Evolutionary conservation across 306 rosid genomes (phyloP), one percentile per base, ranked within the genome.

Genomic region (Rosa chinensis): DNA sequence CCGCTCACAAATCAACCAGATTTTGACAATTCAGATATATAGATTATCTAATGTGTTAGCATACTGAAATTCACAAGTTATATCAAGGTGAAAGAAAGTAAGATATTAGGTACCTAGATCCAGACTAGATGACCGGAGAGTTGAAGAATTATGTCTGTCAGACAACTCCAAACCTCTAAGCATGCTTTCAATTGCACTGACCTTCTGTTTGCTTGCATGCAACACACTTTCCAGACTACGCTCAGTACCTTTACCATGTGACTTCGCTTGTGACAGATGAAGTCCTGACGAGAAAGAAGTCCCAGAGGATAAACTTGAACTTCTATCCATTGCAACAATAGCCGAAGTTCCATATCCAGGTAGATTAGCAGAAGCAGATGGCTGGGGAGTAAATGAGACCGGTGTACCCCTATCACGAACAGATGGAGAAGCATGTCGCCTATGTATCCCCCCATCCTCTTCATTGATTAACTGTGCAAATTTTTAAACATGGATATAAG

Each of bases 331-430:
- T 44, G 98, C 98, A 84, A 96, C 98, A 84, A 96, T 96, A 71
- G 99, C 98, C 78, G 99, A 91, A 81, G 99, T 96, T 92, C 98
- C 98, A 90, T 96, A 96, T 75, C 98, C 97, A 66, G 96, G 88
- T 72, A 91, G 76, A 84, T 85, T 90, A 81, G 99, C 83, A 44
- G 89, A 80, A 83, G 89, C 87, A 80, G 96, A 89, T 67, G 89
- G 79, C 77, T 93, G 99, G 73, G 86, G 82, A 76, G 83, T 82
- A 42, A 83, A 82, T 59, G 97, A 76, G 72, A 75, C 79, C 70
- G 74, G 49, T 75, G 90, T 78, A 80, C 92, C 90, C 91, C 97
- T 93, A 84, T 96, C 99, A 75, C 94, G 99, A 82, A 90, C 69
- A 70, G 96, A 89, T 74, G 98, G 99, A 73, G 99, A 96, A 55